Base-by-base conservation (phyloP, 1,284 basidiomycete species). In the Tylopilus sp. region DNA sequence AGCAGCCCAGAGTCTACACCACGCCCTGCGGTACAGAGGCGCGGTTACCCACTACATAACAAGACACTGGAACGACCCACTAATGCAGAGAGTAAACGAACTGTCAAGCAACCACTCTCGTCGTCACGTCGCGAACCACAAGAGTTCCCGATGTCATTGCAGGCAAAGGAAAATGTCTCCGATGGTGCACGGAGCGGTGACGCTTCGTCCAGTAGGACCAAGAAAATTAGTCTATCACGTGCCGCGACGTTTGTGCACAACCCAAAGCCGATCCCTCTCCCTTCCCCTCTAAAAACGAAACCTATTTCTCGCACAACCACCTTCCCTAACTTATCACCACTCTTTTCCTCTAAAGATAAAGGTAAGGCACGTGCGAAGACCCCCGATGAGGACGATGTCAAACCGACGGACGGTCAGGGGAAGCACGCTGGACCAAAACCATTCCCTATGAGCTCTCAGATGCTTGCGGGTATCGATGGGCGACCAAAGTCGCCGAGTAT, bases 361-460 rank as follows among this genome's bases (percentile, higher is more conserved):
- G 57, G 58, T 19, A 69, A 67, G 48, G 46, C 43, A 14, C 49
- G 50, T 11, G 50, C 50, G 33, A 17, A 28, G 28, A 35, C 45
- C 20, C 32, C 52, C 22, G 58, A 61, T 50, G 43, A 48, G 32
- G 43, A 47, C 19, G 28, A 42, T 5, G 25, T 37, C 22, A 28
- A 49, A 33, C 45, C 45, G 43, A 46, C 36, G 25, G 33, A 46
- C 7, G 19, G 19, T 10, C 26, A 5, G 14, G 22, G 14, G 19
- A 67, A 48, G 31, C 50, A 22, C 5, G 37, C 49, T 46, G 47
- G 55, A 35, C 57, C 59, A 3, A 65, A 74, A 50, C 77, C 80
- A 0, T 84, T 84, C 53, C 82, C 82, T 4, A 77, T 84, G 80
- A 75, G 71, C 49, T 73, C 74, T 2, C 74, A 77, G 41, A 52